These are phyloP conservation scores for Millerozyma miso DNA, from an alignment of 805 yeast species.

Conservation along the genomic window DNA sequence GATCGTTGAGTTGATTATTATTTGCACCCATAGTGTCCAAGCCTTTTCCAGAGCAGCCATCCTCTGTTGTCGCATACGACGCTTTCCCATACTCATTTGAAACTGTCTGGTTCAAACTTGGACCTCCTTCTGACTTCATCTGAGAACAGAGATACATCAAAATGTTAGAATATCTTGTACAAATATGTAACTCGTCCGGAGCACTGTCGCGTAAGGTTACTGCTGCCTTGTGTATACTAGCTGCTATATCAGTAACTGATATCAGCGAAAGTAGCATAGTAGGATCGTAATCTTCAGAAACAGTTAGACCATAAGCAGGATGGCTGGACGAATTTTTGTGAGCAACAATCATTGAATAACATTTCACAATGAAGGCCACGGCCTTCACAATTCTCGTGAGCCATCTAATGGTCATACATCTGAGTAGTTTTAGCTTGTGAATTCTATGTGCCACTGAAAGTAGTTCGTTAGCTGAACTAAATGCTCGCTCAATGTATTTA, in stretches of 20 bases:
- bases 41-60: too few species aligned
- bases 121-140: constrained; percentile 43
- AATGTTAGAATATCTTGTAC: constrained; percentile 74
- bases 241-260: constrained; percentile 66
- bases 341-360: constrained; percentile 63
- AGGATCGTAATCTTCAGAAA: constrained; percentile 35
- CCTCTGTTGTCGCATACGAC: background rate
- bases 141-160: constrained; percentile 73
- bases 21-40: background rate
- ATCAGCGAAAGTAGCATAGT: constrained; percentile 59
- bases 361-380: constrained; percentile 85
- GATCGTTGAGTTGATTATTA: background rate
- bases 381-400: constrained; percentile 80
- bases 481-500: constrained; percentile 76
- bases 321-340: constrained; percentile 25
- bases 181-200: constrained; percentile 84
- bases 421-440: constrained; percentile 56
- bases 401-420: constrained; percentile 92
- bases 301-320: constrained; percentile 8
- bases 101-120: background rate
- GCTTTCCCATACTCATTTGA: background rate
- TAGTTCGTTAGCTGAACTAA: constrained; percentile 77
- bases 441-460: constrained; percentile 67
- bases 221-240: constrained; percentile 67
- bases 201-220: constrained; percentile 73